Base-by-base conservation (phyloP, 2,329 filamentous ascomycete species). In the Penicillium glabrum region DNA sequence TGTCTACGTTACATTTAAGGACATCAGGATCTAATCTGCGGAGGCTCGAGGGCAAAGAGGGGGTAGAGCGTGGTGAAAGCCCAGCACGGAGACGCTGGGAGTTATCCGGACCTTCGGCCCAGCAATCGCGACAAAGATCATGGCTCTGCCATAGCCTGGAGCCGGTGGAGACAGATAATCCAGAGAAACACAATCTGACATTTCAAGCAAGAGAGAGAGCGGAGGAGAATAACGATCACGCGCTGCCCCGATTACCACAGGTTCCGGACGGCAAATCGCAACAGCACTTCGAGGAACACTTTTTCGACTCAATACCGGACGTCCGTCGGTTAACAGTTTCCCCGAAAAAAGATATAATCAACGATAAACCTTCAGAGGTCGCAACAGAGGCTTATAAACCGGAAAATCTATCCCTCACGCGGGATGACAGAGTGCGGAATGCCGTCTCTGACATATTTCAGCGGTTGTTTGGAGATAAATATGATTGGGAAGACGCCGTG, bases 401-500 rank as follows among this genome's bases (percentile, higher is more conserved):
- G 19, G 16, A 45, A n/a, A 19, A 55, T 51, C 54, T 35, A n/a
- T 50, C 60, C 16, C 59, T 61, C n/a, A 56, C 59, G 31, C 59
- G 54, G 16, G 58, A 63, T 14, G 57, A 66, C 56, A 59, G 65
- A 57, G 50, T 59, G 49, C 59, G 61, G 26, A 48, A 59, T 16
- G 62, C 65, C 44, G 66, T 64, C 5, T 64, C 64, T 1, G 59
- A 65, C 14, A 53, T 73, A 46, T 72, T 69, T 44, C 53, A 57
- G 39, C 59, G 53, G 31, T 56, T 63, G 6, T 51, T 72, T 31
- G 65, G 64, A 9, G 48, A 56, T 21, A 53, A 61, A 19, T 51
- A 66, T 24, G 56, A 67, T 11, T 70, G 68, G 68, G 57, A 62
- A 51, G 59, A 67, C 46, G 66, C 67, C 21, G 59, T 66, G 74